Evolutionary conservation across 2,329 filamentous ascomycete species (phyloP).

Genomic region (Xylaria sp.): DNA sequence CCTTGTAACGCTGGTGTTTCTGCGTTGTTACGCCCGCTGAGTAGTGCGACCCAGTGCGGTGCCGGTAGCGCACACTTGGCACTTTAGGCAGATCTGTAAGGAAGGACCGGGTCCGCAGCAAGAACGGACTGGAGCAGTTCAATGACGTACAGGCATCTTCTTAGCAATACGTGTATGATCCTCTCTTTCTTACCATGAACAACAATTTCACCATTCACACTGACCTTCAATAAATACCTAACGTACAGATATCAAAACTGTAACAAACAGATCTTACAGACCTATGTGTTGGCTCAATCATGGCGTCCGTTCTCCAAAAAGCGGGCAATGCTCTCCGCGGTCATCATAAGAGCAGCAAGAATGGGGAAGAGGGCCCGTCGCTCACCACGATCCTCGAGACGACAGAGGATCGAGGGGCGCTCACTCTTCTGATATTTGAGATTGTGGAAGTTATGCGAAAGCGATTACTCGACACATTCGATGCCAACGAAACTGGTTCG

Average conservation of each 20-base stretch:
- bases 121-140: neutral
- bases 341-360: conserved; percentile 11
- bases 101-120: too few species aligned
- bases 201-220: neutral
- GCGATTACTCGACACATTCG: conserved; percentile 21
- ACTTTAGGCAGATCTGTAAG: too few species aligned
- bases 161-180: neutral
- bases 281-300: conserved; percentile 1
- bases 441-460: conserved; percentile 29
- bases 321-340: conserved; percentile 22
- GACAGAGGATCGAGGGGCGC: conserved; percentile 24
- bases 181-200: neutral
- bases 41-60: too few species aligned
- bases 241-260: too few species aligned
- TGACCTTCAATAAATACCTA: neutral
- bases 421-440: conserved; percentile 27
- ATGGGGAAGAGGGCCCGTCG: conserved; percentile 26
- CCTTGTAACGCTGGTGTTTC: too few species aligned
- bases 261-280: too few species aligned
- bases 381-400: conserved; percentile 26
- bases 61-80: too few species aligned
- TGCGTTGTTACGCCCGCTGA: too few species aligned
- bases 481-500: conserved; percentile 22
- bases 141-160: neutral
- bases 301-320: conserved; percentile 26